These are phyloP conservation scores for Heterococcus sp. DNA, from an alignment of 108 stramenopile species.

Conservation along the genomic window DNA sequence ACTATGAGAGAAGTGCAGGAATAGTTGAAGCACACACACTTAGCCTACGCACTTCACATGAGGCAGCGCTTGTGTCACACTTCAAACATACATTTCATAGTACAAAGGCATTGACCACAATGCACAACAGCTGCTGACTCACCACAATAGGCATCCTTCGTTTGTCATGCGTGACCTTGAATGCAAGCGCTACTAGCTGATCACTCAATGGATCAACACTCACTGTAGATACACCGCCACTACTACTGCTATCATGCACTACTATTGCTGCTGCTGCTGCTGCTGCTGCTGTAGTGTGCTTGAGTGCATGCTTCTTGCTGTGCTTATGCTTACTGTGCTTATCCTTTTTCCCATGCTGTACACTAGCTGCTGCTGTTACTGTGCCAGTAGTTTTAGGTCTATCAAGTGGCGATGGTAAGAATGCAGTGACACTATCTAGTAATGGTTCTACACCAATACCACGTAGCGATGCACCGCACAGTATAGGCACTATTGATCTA, in stretches of 20 bases:
- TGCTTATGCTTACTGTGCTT: constrained; percentile 25
- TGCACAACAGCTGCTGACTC: no score
- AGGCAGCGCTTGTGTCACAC: no score
- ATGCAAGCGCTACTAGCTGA: constrained; percentile 31
- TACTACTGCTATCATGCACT: no score
- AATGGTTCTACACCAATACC: constrained; percentile 87
- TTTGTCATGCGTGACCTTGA: constrained; percentile 84
- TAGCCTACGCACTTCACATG: no score
- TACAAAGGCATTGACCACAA: no score
- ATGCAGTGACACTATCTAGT: constrained; percentile 84
- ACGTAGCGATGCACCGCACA: constrained; percentile 87
- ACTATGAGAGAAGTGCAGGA: no score
- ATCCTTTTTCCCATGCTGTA: neutral
- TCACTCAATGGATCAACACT: constrained; percentile 16
- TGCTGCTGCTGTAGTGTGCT: neutral
- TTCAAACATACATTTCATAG: no score
- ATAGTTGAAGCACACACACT: no score
- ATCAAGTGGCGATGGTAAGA: constrained; percentile 87
- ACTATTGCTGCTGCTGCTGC: neutral
- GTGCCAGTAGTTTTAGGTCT: constrained; percentile 6
- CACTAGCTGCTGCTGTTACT: neutral
- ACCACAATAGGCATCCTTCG: constrained; percentile 71
- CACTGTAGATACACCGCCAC: neutral
- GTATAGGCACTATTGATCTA: constrained; percentile 74
- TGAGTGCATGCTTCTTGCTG: constrained; percentile 7